Conservation (phyloP, 2,329 filamentous ascomycete genomes). For the Cytospora chrysosperma region DNA sequence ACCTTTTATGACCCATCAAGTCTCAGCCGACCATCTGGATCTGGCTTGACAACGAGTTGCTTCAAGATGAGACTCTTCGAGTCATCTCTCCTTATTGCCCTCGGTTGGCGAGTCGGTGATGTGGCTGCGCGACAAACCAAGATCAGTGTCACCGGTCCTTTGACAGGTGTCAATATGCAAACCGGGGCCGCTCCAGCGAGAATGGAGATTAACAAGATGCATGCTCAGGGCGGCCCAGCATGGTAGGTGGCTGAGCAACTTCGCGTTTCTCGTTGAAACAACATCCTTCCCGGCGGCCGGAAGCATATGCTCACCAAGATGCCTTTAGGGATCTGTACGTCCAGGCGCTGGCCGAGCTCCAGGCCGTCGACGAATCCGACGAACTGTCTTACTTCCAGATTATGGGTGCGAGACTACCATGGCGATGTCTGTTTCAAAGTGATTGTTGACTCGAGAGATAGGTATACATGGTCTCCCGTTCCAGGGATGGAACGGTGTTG, state of each 20-base stretch:
- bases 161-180: slow-evolving; percentile 35
- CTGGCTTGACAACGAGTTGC: not conserved
- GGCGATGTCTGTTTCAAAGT: not conserved
- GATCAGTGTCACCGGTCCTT: slow-evolving; percentile 38
- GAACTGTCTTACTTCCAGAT: slow-evolving; percentile 51
- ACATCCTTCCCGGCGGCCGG: not conserved
- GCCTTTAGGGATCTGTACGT: slow-evolving; percentile 49
- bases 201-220: slow-evolving; percentile 48
- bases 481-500: slow-evolving; percentile 37
- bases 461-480: slow-evolving; percentile 37
- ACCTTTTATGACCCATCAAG: not conserved
- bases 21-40: not conserved
- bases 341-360: slow-evolving; percentile 44
- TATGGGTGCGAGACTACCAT: slow-evolving; percentile 37
- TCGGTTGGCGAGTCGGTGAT: not conserved
- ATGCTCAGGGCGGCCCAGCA: slow-evolving; percentile 40
- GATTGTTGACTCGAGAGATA: slow-evolving; percentile 22
- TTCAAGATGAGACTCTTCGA: slow-evolving; percentile 1
- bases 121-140: slow-evolving; percentile 9
- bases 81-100: not conserved
- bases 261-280: not conserved
- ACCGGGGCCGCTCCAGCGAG: slow-evolving; percentile 45
- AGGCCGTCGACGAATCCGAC: slow-evolving; percentile 41
- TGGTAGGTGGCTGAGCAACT: slow-evolving; percentile 38
- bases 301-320: slow-evolving; percentile 2